These are phyloP conservation scores for Kodamaea suecica DNA, from an alignment of 1,139 yeast species.

Conservation along the genomic window DNA sequence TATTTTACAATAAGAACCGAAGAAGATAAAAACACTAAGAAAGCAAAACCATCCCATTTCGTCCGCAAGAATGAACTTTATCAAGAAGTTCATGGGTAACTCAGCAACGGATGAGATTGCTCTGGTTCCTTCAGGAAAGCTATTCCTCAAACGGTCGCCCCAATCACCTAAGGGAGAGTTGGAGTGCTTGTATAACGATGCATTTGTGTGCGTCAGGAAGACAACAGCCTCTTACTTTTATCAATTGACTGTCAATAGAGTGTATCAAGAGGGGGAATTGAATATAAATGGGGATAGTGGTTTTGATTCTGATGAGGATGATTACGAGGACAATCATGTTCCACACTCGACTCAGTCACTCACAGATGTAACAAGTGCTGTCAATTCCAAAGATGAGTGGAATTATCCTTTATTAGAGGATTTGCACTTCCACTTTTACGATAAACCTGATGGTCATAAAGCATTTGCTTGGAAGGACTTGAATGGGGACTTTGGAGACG, in stretches of 20 bases:
- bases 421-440: conserved; percentile 46
- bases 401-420: conserved; percentile 65
- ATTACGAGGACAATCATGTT: conserved; percentile 42
- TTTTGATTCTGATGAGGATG: conserved; percentile 56
- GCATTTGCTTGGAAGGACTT: conserved; percentile 79
- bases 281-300: conserved; percentile 32
- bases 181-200: conserved; percentile 78
- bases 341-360: conserved; percentile 18
- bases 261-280: conserved; percentile 65
- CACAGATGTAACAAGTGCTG: conserved; percentile 25
- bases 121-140: conserved; percentile 74
- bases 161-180: conserved; percentile 81
- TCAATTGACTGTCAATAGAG: conserved; percentile 69
- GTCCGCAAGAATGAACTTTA: conserved; percentile 59
- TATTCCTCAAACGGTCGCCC: conserved; percentile 70
- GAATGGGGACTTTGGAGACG: conserved; percentile 84
- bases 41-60: not conserved
- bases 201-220: conserved; percentile 67
- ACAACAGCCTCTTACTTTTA: conserved; percentile 66
- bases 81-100: conserved; percentile 65
- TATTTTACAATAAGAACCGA: too few species aligned
- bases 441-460: conserved; percentile 28
- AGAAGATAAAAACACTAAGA: not conserved
- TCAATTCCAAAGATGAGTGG: conserved; percentile 58
- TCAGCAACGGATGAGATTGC: conserved; percentile 65